phyloP scores from a whole-genome alignment of 2,329 filamentous ascomycete genomes.

The Scedosporium dehoogii region DNA sequence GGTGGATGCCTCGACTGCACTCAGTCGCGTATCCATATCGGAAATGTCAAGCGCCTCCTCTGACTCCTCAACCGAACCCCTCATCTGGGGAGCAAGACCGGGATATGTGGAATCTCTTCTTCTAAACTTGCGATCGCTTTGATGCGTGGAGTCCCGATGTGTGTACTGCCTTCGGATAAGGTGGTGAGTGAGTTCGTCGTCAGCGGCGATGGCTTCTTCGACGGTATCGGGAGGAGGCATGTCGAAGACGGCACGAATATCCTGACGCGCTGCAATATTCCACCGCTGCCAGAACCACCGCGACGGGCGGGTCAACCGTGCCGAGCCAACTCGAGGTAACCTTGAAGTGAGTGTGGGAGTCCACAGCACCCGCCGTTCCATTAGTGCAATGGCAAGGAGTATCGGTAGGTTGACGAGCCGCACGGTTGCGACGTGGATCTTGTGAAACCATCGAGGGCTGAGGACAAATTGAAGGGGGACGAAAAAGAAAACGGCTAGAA shows the following conservation, averaged over 20 bases:
- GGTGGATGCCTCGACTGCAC: slow-evolving; percentile 39
- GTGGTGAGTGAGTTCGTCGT: slow-evolving; percentile 48
- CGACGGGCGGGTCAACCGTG: not conserved
- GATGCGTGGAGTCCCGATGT: slow-evolving; percentile 26
- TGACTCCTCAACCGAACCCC: slow-evolving; percentile 12
- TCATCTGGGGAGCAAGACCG: slow-evolving; percentile 27
- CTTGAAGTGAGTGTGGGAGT: slow-evolving; percentile 9
- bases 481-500: slow-evolving; percentile 63
- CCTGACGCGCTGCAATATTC: slow-evolving; percentile 60
- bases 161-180: slow-evolving; percentile 48
- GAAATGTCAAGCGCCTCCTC: slow-evolving; percentile 34
- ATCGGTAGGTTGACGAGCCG: slow-evolving; percentile 67
- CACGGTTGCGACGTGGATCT: slow-evolving; percentile 72
- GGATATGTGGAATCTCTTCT: slow-evolving; percentile 50
- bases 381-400: slow-evolving; percentile 58
- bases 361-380: slow-evolving; percentile 46
- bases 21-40: slow-evolving; percentile 24
- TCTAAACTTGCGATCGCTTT: slow-evolving; percentile 16
- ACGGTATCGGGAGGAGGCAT: slow-evolving; percentile 55
- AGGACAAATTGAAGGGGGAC: slow-evolving; percentile 70
- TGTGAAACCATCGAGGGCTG: slow-evolving; percentile 80
- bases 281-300: slow-evolving; percentile 57
- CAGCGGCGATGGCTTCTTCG: slow-evolving; percentile 45
- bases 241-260: slow-evolving; percentile 65
- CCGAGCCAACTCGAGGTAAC: not conserved